phyloP scores from a whole-genome alignment of 192 early-diverging fungal species.

The Nowakowskiella sp. region DNA sequence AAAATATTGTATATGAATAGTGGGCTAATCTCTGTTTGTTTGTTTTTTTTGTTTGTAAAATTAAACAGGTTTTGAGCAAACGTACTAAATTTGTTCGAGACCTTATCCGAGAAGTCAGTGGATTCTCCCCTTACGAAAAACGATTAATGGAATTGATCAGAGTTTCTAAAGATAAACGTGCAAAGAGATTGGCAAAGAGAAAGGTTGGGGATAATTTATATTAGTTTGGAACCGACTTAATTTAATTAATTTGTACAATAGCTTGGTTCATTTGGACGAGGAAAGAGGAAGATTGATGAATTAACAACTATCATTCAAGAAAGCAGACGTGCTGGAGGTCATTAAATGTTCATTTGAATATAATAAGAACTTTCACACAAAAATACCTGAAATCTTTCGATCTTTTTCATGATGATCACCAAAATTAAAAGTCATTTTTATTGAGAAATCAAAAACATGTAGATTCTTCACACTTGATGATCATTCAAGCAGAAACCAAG shows the following conservation, averaged over 20 bases:
- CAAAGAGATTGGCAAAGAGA: conserved; percentile 96
- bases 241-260: conserved; percentile 18
- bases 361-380: no score
- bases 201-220: conserved; percentile 43
- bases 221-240: conserved; percentile 21
- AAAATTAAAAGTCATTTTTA: no score
- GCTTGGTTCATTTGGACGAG: conserved; percentile 92
- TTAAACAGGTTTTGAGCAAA: conserved; percentile 55
- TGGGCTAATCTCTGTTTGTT: conserved; percentile 1
- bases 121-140: conserved; percentile 97
- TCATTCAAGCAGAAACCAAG: no score
- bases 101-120: conserved; percentile 93
- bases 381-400: no score
- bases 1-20: background rate
- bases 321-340: conserved; percentile 66
- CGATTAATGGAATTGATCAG: conserved; percentile 99
- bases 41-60: conserved; percentile 12
- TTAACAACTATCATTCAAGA: conserved; percentile 86
- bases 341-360: no score
- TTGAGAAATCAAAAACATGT: no score
- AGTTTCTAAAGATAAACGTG: conserved; percentile 99
- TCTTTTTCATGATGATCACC: no score
- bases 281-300: conserved; percentile 99
- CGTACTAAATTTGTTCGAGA: conserved; percentile 86
- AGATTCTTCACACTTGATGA: no score